phyloP scores from a whole-genome alignment of 1,284 basidiomycete species.

The Pseudozyma thailandica region DNA sequence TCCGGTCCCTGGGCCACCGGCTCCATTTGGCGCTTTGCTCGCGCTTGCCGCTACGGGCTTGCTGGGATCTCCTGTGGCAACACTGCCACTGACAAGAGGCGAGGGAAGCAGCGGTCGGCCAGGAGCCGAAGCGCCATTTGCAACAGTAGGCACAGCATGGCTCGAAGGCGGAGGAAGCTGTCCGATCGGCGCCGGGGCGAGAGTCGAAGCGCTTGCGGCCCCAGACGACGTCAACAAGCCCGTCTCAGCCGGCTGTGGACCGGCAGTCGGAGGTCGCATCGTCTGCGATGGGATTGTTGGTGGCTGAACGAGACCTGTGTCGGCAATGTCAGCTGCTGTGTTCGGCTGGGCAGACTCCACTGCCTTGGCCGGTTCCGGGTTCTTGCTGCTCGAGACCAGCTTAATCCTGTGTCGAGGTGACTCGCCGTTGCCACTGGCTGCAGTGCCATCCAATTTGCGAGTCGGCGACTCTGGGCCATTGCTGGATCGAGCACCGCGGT shows the following conservation, averaged over 20 bases:
- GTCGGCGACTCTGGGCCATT: constrained; percentile 24
- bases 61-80: constrained; percentile 6
- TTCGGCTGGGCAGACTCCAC: background rate
- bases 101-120: constrained; percentile 35
- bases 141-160: constrained; percentile 18
- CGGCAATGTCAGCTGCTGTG: background rate
- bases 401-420: constrained; percentile 38
- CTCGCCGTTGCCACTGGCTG: constrained; percentile 10
- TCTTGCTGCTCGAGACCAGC: constrained; percentile 16
- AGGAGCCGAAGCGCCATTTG: constrained; percentile 4
- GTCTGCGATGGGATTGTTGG: constrained; percentile 26
- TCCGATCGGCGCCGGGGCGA: constrained; percentile 12
- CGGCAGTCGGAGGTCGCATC: constrained; percentile 18
- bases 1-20: background rate
- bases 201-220: constrained; percentile 3
- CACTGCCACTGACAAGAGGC: constrained; percentile 5
- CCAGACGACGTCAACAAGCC: constrained; percentile 24
- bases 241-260: constrained; percentile 34
- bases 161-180: constrained; percentile 34
- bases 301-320: constrained; percentile 14
- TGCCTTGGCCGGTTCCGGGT: constrained; percentile 6
- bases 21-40: constrained; percentile 9
- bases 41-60: constrained; percentile 4
- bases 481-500: constrained; percentile 10
- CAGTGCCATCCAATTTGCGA: constrained; percentile 7